Evolutionary conservation across 495 filamentous ascomycete genomes (phyloP), one percentile per base, ranked within the genome.

Genomic region (Letharia lupina): DNA sequence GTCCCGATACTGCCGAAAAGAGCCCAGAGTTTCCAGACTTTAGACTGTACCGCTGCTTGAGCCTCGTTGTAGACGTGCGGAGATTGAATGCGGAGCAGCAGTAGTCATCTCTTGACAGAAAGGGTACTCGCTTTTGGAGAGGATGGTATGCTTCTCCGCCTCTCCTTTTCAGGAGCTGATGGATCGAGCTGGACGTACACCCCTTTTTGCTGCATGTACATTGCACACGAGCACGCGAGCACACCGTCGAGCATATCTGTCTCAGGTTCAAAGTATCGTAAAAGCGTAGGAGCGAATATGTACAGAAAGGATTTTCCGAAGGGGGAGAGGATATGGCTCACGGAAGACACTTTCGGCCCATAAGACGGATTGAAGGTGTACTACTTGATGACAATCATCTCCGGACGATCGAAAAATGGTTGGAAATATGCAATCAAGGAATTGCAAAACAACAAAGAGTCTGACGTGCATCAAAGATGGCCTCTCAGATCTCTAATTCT

Each of bases 11-110:
- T 33, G 28, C 50, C 16, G 28, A 15, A 54, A 54, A 54, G 50
- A 54, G 23, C 10, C 23, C 23, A 31, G 23, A 28, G n/a, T 2
- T 52, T 15, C 48, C 11, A 31, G 23, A 28, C 0, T 52, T 52
- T 23, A 52, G 11, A 52, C 1, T 33, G 50, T 54, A 54, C 50
- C 50, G 50, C 23, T 31, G 50, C 4, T 31, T 33, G 50, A 54
- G 50, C 50, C 28, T 7, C 16, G 3, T 0, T 54, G 50, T 3
- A 2, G 10, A 28, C 47, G 10, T 28, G n/a, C 50, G 50, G 50
- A 54, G 8, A 54, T 54, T 54, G 28, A 54, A 31, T 54, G 50
- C 28, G 23, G 50, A 54, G 33, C 50, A 54, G 50, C 50, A 54
- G 28, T 6, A 12, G 8, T 13, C 47, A 50, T 50, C 47, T 28